Percentiles rank a stretch among this genome's conserved stretches.
These are phyloP conservation scores for Mycena indigotica DNA, from an alignment of 768 basidiomycete genomes.

Conservation along the genomic window DNA sequence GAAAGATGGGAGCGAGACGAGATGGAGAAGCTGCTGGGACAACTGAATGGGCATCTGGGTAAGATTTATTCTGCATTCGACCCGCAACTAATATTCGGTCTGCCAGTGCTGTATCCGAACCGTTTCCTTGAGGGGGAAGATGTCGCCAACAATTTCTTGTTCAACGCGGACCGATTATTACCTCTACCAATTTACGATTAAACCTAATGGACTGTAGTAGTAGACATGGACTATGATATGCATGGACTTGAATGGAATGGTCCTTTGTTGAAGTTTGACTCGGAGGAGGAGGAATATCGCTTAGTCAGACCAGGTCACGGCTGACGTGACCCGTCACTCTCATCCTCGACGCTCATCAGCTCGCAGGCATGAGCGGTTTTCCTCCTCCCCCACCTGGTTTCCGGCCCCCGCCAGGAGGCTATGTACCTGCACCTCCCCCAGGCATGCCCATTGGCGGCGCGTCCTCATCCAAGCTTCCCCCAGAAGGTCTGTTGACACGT, in stretches of 20 bases:
- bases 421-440: constrained; percentile 51
- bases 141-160: constrained; percentile 88
- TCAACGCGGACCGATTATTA: constrained; percentile 79
- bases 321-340: too few species aligned
- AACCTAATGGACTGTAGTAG: not conserved
- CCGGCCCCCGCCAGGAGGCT: constrained; percentile 48
- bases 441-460: constrained; percentile 50
- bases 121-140: constrained; percentile 95
- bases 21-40: constrained; percentile 81
- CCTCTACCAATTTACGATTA: constrained; percentile 77
- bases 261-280: not conserved
- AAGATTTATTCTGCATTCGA: constrained; percentile 26
- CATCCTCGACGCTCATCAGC: not conserved
- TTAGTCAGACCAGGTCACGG: too few species aligned
- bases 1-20: constrained; percentile 82
- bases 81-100: constrained; percentile 5
- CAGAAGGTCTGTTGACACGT: constrained; percentile 42
- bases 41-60: constrained; percentile 89
- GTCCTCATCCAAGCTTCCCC: constrained; percentile 46
- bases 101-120: constrained; percentile 78
- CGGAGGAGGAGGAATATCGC: not conserved
- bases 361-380: constrained; percentile 51
- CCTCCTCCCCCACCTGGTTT: constrained; percentile 46
- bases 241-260: not conserved
- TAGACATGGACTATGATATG: not conserved